phyloP scores from a whole-genome alignment of 2,329 filamentous ascomycete species.

The Monosporascus sp. region DNA sequence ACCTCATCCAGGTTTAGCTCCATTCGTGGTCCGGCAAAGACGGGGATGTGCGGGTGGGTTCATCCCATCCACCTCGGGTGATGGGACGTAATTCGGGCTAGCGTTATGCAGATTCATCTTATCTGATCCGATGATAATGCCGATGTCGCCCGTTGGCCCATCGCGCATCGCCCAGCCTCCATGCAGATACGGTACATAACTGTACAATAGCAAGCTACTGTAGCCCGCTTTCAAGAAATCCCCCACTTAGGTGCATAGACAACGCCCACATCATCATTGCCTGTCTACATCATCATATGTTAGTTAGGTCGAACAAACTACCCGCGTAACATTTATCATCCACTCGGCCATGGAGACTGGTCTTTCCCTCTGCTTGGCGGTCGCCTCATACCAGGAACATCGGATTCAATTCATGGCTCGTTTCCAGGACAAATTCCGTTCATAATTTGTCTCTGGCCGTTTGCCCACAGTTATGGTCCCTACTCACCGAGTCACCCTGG shows the following conservation, averaged over 20 bases:
- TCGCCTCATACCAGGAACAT: not conserved
- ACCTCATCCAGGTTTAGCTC: not conserved
- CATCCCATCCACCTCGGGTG: not conserved
- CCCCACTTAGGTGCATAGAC: not conserved
- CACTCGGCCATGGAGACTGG: not conserved
- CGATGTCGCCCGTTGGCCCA: constrained; percentile 32
- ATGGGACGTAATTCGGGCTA: constrained; percentile 2
- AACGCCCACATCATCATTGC: too few relatives aligned
- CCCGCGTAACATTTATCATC: not conserved
- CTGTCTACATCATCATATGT: not conserved
- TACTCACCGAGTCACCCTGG: too few relatives aligned
- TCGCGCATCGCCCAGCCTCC: constrained; percentile 4
- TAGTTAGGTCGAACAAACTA: not conserved
- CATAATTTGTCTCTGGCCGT: too few relatives aligned
- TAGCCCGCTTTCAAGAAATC: too few relatives aligned
- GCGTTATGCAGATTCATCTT: constrained; percentile 36
- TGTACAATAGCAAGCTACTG: too few relatives aligned
- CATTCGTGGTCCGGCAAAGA: not conserved
- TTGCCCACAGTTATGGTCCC: too few relatives aligned
- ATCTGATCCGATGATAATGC: constrained; percentile 50
- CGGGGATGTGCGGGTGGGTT: not conserved
- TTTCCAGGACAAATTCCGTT: not conserved
- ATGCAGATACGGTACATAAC: too few relatives aligned
- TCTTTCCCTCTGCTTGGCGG: not conserved
- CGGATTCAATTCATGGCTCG: not conserved